Percentiles rank a stretch among this genome's conserved stretches.
Evolutionary conservation across 2,329 filamentous ascomycete species (phyloP).

Genomic region (Fusarium newnesense): DNA sequence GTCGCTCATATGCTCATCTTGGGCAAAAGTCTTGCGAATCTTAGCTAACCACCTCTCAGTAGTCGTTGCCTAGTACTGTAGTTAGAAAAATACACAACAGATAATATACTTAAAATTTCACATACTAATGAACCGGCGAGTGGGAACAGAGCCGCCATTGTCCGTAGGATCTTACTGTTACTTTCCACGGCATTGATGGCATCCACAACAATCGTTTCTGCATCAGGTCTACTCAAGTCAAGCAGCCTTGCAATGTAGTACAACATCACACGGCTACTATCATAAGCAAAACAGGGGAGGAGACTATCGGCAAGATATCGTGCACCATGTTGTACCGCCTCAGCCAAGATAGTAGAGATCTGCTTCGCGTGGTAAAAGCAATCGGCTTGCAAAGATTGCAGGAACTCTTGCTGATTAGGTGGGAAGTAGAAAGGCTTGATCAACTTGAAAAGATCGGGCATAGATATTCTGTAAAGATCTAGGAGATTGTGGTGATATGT

Average conservation of each 20-base stretch:
- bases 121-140: constrained; percentile 53
- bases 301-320: constrained; percentile 56
- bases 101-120: not conserved
- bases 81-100: not conserved
- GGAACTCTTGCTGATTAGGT: constrained; percentile 51
- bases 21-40: constrained; percentile 47
- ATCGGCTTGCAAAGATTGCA: constrained; percentile 50
- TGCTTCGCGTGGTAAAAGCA: constrained; percentile 53
- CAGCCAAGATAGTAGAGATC: constrained; percentile 52
- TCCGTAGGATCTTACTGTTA: constrained; percentile 50
- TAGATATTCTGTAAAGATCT: constrained; percentile 58
- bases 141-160: constrained; percentile 53
- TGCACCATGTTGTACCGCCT: constrained; percentile 54
- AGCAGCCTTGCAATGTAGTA: constrained; percentile 59
- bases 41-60: constrained; percentile 54
- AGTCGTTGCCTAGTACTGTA: constrained; percentile 46
- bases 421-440: constrained; percentile 54
- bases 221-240: constrained; percentile 50
- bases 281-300: constrained; percentile 58
- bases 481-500: constrained; percentile 59
- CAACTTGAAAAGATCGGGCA: constrained; percentile 58
- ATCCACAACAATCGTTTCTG: constrained; percentile 50
- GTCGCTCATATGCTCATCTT: constrained; percentile 44
- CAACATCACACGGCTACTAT: constrained; percentile 59
- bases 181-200: constrained; percentile 54